Conservation (phyloP, 768 basidiomycete species). For the Rhizopogon vinicolor region DNA sequence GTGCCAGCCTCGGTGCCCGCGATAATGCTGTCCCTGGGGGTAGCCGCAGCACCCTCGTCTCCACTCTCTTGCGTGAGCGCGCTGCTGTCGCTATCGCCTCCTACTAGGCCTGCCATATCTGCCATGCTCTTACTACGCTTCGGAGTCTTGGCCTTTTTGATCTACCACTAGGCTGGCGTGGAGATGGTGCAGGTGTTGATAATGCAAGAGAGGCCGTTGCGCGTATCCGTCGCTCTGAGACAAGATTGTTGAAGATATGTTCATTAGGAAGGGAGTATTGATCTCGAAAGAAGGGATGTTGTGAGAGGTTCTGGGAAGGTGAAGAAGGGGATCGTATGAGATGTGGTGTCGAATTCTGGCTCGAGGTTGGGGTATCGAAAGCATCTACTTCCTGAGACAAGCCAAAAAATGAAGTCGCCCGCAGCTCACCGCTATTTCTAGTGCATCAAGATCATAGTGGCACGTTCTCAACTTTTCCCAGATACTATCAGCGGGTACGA, state of each 20-base stretch:
- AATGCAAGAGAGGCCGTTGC: slow-evolving; percentile 50
- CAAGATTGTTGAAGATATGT: slow-evolving; percentile 51
- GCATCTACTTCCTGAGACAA: slow-evolving; percentile 35
- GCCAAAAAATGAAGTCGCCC: slow-evolving; percentile 2
- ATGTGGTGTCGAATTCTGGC: slow-evolving; percentile 36
- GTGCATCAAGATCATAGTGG: slow-evolving; percentile 71
- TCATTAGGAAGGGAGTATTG: slow-evolving; percentile 65
- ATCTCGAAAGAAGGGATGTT: slow-evolving; percentile 69
- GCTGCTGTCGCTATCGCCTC: slow-evolving; percentile 82
- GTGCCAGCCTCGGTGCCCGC: slow-evolving; percentile 72
- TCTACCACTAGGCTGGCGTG: slow-evolving; percentile 29
- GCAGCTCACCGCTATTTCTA: slow-evolving; percentile 63
- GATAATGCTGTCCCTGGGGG: slow-evolving; percentile 60
- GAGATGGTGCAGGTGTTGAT: slow-evolving; percentile 56
- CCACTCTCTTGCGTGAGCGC: slow-evolving; percentile 80
- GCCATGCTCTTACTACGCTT: slow-evolving; percentile 41
- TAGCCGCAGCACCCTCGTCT: slow-evolving; percentile 59
- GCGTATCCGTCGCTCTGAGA: slow-evolving; percentile 60
- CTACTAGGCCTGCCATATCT: slow-evolving; percentile 66
- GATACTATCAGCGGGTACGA: slow-evolving; percentile 56
- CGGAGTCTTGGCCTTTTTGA: slow-evolving; percentile 40
- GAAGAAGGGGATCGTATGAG: slow-evolving; percentile 62
- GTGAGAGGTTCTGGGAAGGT: slow-evolving; percentile 61
- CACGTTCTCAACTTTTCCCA: slow-evolving; percentile 71
- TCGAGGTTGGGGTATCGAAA: slow-evolving; percentile 40